phyloP scores from a whole-genome alignment of 805 yeast genomes.

The Kuraishia molischiana region DNA sequence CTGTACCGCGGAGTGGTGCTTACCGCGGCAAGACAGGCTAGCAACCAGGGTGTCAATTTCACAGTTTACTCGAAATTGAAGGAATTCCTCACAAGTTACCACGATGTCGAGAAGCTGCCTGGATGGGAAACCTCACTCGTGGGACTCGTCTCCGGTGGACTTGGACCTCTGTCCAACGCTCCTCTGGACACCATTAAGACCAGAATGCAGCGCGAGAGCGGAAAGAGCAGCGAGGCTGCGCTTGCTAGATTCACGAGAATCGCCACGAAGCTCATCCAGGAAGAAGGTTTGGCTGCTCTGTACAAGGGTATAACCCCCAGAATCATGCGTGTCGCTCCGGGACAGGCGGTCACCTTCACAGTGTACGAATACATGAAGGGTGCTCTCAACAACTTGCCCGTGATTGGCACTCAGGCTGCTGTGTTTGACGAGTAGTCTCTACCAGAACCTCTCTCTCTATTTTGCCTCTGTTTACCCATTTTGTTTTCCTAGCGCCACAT shows the following conservation, averaged over 20 bases:
- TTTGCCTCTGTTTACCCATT: too few species aligned
- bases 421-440: constrained; percentile 24
- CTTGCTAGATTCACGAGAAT: constrained; percentile 73
- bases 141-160: constrained; percentile 91
- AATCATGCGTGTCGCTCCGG: constrained; percentile 98
- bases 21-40: constrained; percentile 96
- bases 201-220: constrained; percentile 86
- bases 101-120: constrained; percentile 54
- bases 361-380: constrained; percentile 85
- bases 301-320: constrained; percentile 98
- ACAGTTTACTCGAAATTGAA: constrained; percentile 87
- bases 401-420: constrained; percentile 14
- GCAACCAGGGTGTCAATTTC: constrained; percentile 97
- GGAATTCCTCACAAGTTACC: constrained; percentile 55
- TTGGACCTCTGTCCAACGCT: constrained; percentile 96
- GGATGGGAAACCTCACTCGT: constrained; percentile 90
- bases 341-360: constrained; percentile 97
- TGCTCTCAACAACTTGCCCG: constrained; percentile 36
- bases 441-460: too few species aligned
- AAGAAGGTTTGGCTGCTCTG: constrained; percentile 82
- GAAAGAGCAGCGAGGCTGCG: constrained; percentile 52
- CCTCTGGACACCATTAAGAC: constrained; percentile 97
- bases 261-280: constrained; percentile 69
- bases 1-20: constrained; percentile 90
- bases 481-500: too few species aligned